Evolutionary conservation across 1,139 yeast species (phyloP), one percentile per base, ranked within the genome.

Genomic region (Yamadazyma triangularis): DNA sequence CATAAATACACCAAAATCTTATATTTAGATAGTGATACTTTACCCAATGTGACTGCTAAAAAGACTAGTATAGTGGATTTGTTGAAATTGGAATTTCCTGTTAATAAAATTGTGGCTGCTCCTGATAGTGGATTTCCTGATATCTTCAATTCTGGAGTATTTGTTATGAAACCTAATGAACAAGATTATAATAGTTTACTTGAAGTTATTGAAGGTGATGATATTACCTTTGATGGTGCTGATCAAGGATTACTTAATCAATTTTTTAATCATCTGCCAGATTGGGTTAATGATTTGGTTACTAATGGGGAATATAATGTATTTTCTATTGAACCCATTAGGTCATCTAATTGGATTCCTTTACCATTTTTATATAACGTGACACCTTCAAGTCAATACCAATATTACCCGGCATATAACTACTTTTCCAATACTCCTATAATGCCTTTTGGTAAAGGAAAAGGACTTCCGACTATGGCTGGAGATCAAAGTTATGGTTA

Each of bases 51-150:
- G 41, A 70, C 25, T 64, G 61, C 46, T 46, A 58, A 32, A 44
- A 18, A 18, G 6, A 18, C 20, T 7, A 18, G 8, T 7, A 58
- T 44, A 28, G 46, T 50, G 22, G 64, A 55, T 36, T 54, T 55
- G 29, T 50, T 57, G 35, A 45, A 38, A 28, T 45, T 66, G 27
- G 60, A 60, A 5, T 55, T 67, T 27, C 60, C 57, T 1, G 43
- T 50, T 12, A 49, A 56, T 24, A 65, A 70, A 36, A 66, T 82
- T 11, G 60, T 70, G 27, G 97, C 96, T 0, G 70, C 86, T n/a
- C 93, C 96, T 0, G 97, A 91, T 58, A 70, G 81, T 16, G 96
- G 97, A 12, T 91, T 96, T 80, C 97, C 97, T 1, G 97, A 91
- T 56, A 73, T 86, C 46, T 91, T 91, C 68, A 91, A 91, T 58